phyloP scores from a whole-genome alignment of 345 rosid species.

The Carallia pectinifolia region DNA sequence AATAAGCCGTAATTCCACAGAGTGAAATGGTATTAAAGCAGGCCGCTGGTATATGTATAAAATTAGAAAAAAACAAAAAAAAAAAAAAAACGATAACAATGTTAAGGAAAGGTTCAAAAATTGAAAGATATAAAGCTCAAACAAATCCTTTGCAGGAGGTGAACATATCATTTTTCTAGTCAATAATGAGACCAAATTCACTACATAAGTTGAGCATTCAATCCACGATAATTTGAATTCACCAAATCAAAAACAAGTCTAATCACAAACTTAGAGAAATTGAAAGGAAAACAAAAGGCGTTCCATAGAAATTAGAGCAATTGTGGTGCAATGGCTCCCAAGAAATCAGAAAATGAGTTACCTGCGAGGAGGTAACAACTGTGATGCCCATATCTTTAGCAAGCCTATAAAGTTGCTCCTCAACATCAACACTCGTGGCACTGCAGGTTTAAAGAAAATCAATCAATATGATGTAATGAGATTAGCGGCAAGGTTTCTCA shows the following conservation, averaged over 20 bases:
- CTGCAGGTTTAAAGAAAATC: slow-evolving; percentile 37
- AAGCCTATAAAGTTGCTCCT: slow-evolving; percentile 88
- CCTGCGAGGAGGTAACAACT: slow-evolving; percentile 91
- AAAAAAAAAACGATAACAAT: not conserved
- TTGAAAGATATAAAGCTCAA: not conserved
- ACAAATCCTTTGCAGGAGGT: not conserved
- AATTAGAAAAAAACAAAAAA: not conserved
- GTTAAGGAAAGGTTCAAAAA: not conserved
- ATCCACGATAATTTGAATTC: too few species aligned
- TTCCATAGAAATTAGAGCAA: not conserved
- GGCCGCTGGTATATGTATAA: slow-evolving; percentile 53
- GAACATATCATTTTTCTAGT: not conserved
- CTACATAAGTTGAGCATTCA: not conserved
- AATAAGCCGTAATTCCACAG: slow-evolving; percentile 71
- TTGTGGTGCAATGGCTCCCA: not conserved
- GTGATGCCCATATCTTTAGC: slow-evolving; percentile 84
- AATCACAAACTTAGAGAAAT: too few species aligned
- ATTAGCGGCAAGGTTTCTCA: not conserved
- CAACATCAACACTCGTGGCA: slow-evolving; percentile 93
- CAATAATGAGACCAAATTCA: not conserved
- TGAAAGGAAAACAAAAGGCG: not conserved
- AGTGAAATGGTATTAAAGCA: slow-evolving; percentile 86
- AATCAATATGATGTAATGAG: not conserved
- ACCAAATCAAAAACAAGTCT: too few species aligned
- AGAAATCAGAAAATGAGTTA: slow-evolving; percentile 24